phyloP scores from a whole-genome alignment of 768 basidiomycete species.

The Boletus barrowsii region DNA sequence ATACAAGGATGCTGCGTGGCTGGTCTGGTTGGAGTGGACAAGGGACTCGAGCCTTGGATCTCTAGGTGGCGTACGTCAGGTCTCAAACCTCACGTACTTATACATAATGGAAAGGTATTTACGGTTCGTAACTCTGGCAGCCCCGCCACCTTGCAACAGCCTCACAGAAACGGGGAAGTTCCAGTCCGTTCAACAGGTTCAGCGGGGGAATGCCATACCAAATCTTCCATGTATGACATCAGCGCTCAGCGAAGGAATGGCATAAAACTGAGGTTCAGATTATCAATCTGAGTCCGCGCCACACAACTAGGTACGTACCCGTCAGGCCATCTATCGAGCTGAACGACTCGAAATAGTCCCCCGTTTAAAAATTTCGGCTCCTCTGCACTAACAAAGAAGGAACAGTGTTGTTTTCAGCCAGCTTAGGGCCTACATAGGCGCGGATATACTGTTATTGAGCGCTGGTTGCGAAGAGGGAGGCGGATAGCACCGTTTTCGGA shows the following conservation, averaged over 20 bases:
- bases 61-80: slow-evolving; percentile 36
- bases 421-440: slow-evolving; percentile 10
- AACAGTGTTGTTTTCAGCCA: no score
- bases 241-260: slow-evolving; percentile 51
- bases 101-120: slow-evolving; percentile 5
- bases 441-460: slow-evolving; percentile 25
- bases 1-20: slow-evolving; percentile 38
- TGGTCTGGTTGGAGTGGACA: slow-evolving; percentile 67
- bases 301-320: slow-evolving; percentile 44
- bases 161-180: slow-evolving; percentile 60
- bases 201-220: slow-evolving; percentile 74
- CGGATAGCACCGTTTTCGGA: slow-evolving; percentile 26
- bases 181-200: slow-evolving; percentile 78
- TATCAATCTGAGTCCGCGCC: slow-evolving; percentile 3
- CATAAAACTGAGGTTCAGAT: slow-evolving; percentile 59
- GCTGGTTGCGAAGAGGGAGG: slow-evolving; percentile 21
- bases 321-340: no score
- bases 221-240: slow-evolving; percentile 71
- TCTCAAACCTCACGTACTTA: slow-evolving; percentile 5
- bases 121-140: slow-evolving; percentile 83
- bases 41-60: slow-evolving; percentile 52
- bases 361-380: no score
- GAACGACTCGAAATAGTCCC: no score
- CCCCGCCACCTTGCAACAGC: slow-evolving; percentile 81
- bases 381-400: no score